These are phyloP conservation scores for Vitis hybrid DNA, from an alignment of 177 flowering plant genomes.

Conservation along the genomic window DNA sequence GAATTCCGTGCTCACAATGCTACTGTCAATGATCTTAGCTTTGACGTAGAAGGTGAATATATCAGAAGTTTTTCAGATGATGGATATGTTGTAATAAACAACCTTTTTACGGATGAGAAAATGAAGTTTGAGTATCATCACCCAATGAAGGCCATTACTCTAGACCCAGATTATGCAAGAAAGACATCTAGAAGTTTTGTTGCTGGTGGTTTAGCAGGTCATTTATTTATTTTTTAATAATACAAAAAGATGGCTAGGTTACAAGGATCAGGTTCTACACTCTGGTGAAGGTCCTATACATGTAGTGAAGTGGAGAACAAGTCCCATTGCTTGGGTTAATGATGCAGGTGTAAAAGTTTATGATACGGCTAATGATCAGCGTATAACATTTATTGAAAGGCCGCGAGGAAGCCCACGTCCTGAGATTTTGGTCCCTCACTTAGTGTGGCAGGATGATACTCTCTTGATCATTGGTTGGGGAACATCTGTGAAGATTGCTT, in stretches of 20 bases:
- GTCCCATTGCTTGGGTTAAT: constrained; percentile 98
- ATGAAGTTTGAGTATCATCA: constrained; percentile 91
- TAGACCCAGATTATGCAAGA: constrained; percentile 89
- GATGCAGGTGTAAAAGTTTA: constrained; percentile 96
- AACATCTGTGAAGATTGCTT: constrained; percentile 86
- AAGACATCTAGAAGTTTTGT: constrained; percentile 85
- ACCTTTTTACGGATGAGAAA: constrained; percentile 87
- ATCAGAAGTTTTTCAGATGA: constrained; percentile 98
- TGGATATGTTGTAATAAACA: constrained; percentile 85
- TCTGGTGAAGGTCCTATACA: constrained; percentile 99
- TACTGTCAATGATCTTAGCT: constrained; percentile 90
- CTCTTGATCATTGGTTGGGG: constrained; percentile 99
- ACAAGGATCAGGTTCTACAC: constrained; percentile 95
- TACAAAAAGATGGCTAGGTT: constrained; percentile 89
- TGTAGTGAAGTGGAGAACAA: constrained; percentile 90
- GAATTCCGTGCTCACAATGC: constrained; percentile 83
- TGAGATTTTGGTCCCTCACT: constrained; percentile 82
- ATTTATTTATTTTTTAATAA: constrained; percentile 53
- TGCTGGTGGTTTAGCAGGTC: constrained; percentile 98
- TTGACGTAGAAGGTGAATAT: constrained; percentile 91
- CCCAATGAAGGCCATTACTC: constrained; percentile 92
- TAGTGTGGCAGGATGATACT: too few species aligned
- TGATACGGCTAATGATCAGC: constrained; percentile 88
- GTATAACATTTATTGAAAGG: constrained; percentile 92
- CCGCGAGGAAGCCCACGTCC: constrained; percentile 94